A percentile compares a stretch with the other conserved stretches of the same genome.
Conservation (phyloP, 2,329 filamentous ascomycete species). For the Penicillium sp. region DNA sequence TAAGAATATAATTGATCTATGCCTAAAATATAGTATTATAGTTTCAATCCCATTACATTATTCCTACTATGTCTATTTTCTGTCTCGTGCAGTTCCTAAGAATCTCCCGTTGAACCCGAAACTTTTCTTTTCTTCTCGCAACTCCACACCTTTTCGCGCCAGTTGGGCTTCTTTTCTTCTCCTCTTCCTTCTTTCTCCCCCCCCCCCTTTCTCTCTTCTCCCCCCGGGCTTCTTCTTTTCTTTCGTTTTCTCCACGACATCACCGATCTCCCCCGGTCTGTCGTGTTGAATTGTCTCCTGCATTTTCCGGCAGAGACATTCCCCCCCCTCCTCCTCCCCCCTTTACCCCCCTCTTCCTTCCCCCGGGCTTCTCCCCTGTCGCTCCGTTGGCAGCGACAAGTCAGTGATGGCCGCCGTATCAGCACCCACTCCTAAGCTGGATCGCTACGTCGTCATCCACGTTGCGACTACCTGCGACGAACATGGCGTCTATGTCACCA, state of each 20-base stretch:
- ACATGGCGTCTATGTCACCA: slow-evolving; percentile 98
- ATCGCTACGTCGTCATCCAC: slow-evolving; percentile 97
- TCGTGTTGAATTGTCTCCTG: slow-evolving; percentile 41
- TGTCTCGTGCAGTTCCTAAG: neutral
- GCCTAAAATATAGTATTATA: neutral
- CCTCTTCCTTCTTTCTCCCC: slow-evolving; percentile 26
- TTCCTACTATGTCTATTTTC: too few species aligned
- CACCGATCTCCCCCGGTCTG: slow-evolving; percentile 28
- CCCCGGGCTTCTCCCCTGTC: slow-evolving; percentile 35
- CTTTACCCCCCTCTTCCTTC: slow-evolving; percentile 23
- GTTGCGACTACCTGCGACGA: slow-evolving; percentile 99
- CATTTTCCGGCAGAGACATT: slow-evolving; percentile 38
- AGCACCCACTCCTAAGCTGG: slow-evolving; percentile 72
- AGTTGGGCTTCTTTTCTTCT: slow-evolving; percentile 29
- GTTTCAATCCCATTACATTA: too few species aligned
- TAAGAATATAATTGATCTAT: neutral
- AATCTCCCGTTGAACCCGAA: slow-evolving; percentile 27
- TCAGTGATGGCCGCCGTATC: slow-evolving; percentile 53
- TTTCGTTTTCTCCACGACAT: slow-evolving; percentile 36
- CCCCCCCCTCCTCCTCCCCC: slow-evolving; percentile 9
- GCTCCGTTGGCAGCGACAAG: slow-evolving; percentile 39
- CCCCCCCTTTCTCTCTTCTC: slow-evolving; percentile 25
- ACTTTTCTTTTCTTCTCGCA: slow-evolving; percentile 32
- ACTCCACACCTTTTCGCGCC: slow-evolving; percentile 32
- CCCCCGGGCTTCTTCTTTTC: slow-evolving; percentile 33